Base-by-base conservation (phyloP, 139 green algal species). In the Pleodorina starrii region DNA sequence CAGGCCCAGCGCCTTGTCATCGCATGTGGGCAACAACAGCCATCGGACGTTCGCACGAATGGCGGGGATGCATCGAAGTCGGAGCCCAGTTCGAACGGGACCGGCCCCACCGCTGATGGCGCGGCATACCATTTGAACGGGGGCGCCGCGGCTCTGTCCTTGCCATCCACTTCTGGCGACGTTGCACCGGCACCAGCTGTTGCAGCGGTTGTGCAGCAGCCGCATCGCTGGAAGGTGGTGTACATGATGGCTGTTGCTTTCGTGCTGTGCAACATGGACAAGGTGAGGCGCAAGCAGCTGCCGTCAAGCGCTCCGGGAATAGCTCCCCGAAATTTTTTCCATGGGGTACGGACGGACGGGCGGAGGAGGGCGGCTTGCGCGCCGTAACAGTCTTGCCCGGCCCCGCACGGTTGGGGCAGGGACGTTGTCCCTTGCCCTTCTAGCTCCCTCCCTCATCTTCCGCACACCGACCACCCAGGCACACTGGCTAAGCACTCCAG, bases 241-340 rank as follows among this genome's bases (percentile, higher is more conserved):
- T 35, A 48, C 9, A 89, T 91, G 76, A 91, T 93, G 23, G 83
- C 90, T 5, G 75, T 69, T 10, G 86, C 63, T 1, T 85, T 90
- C 76, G 86, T 99, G 1, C 85, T 99, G 0, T 98, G 96, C 92
- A 99, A 99, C 94, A 99, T 99, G 97, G 98, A 98, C 88, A 99
- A 98, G 92, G 94, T 96, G n/a, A n/a, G n/a, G n/a, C n/a, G 54
- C 21, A 38, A n/a, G n/a, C n/a, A n/a, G n/a, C n/a, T n/a, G n/a
- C n/a, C n/a, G n/a, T n/a, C n/a, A n/a, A n/a, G n/a, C n/a, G n/a
- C n/a, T n/a, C n/a, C n/a, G n/a, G n/a, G n/a, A n/a, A n/a, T n/a
- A n/a, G n/a, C n/a, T n/a, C n/a, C n/a, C n/a, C n/a, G n/a, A n/a
- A n/a, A n/a, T n/a, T n/a, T n/a, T n/a, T n/a, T n/a, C n/a, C n/a